Conservation (phyloP, 805 yeast species). For the Nakazawaea sp. region DNA sequence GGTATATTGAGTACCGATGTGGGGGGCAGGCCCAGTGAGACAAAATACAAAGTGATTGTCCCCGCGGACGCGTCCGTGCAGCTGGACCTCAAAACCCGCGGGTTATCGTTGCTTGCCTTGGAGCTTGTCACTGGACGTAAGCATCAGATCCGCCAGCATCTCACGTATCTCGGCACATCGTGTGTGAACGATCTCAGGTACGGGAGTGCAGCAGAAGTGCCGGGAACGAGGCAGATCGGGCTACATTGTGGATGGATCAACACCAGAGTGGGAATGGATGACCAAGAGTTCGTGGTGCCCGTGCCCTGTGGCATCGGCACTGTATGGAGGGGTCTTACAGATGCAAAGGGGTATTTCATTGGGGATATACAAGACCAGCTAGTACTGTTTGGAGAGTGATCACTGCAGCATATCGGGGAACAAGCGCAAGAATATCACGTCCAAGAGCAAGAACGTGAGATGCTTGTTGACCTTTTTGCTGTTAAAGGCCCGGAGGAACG, state of each 20-base stretch:
- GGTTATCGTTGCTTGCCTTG: too few species aligned
- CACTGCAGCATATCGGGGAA: constrained; percentile 26
- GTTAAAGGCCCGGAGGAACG: constrained; percentile 26
- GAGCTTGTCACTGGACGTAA: constrained; percentile 31
- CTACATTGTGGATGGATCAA: constrained; percentile 29
- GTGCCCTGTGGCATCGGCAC: constrained; percentile 13
- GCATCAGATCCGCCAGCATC: constrained; percentile 31
- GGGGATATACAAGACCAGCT: constrained; percentile 14
- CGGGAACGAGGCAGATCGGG: constrained; percentile 22
- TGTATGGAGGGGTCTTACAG: constrained; percentile 22
- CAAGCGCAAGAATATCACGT: constrained; percentile 29
- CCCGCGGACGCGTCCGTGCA: too few species aligned
- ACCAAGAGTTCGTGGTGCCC: constrained; percentile 19
- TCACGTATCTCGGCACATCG: constrained; percentile 18
- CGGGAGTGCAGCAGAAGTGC: constrained; percentile 13
- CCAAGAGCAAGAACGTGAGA: constrained; percentile 33
- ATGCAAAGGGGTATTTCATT: constrained; percentile 19
- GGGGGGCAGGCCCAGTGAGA: constrained; percentile 12
- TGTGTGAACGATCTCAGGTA: constrained; percentile 23
- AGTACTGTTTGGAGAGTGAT: neutral
- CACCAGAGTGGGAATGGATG: constrained; percentile 23
- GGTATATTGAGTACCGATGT: neutral
- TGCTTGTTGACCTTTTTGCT: constrained; percentile 35
- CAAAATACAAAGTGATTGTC: constrained; percentile 12
- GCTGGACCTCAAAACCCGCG: too few species aligned